Percentiles rank a stretch among this genome's conserved stretches.
Conservation (phyloP, 2,329 filamentous ascomycete genomes). For the Monosporascus cannonballus region DNA sequence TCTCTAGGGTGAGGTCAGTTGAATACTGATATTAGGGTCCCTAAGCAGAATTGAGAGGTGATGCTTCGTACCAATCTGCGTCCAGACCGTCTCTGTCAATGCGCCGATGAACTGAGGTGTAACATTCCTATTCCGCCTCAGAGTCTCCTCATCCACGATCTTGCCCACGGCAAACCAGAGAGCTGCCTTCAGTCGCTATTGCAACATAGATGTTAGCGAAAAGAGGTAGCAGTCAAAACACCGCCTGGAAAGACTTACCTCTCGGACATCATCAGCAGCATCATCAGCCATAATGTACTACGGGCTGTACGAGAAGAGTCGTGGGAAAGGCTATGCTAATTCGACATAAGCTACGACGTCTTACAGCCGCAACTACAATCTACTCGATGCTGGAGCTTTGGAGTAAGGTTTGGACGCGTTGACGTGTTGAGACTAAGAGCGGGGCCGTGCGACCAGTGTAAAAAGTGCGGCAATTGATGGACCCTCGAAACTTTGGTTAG, state of each 20-base stretch:
- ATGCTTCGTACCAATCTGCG: constrained; percentile 61
- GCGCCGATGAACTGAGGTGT: constrained; percentile 86
- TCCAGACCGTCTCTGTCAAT: constrained; percentile 68
- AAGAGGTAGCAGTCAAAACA: not conserved
- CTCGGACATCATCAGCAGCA: constrained; percentile 24
- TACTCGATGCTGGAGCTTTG: not conserved
- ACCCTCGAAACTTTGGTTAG: not conserved
- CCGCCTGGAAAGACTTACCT: constrained; percentile 13
- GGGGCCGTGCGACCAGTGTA: not conserved
- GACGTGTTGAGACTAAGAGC: not conserved
- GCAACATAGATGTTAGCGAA: constrained; percentile 1
- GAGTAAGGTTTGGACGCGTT: not conserved
- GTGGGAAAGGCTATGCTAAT: not conserved
- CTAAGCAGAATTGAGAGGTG: not conserved
- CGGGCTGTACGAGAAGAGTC: not conserved
- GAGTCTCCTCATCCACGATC: constrained; percentile 80
- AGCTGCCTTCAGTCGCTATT: constrained; percentile 72
- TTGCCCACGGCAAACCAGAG: constrained; percentile 81
- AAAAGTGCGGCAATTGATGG: not conserved
- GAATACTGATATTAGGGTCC: not conserved
- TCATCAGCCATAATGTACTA: constrained; percentile 22
- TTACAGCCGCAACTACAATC: not conserved
- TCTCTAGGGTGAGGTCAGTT: constrained; percentile 34
- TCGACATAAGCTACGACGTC: not conserved
- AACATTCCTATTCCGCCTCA: constrained; percentile 70